A percentile compares a stretch with the other conserved stretches of the same genome.
Conservation (phyloP, 2,329 filamentous ascomycete genomes). For the Nannizzia gypsea region DNA sequence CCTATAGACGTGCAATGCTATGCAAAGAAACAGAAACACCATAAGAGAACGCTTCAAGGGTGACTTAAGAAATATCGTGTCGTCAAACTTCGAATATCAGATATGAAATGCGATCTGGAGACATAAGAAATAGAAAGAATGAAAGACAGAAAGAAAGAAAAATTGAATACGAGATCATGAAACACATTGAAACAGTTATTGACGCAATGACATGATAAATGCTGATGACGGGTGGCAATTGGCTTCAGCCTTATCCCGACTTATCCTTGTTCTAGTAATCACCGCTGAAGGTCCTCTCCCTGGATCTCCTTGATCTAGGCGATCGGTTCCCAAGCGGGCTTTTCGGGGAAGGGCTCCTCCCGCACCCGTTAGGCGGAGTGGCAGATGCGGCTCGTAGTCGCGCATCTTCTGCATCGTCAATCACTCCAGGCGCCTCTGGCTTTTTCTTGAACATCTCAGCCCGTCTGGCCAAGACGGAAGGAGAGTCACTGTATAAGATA, state of each 20-base stretch:
- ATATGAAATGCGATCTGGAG: background rate
- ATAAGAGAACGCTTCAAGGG: background rate
- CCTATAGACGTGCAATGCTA: background rate
- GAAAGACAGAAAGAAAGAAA: background rate
- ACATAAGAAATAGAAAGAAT: background rate
- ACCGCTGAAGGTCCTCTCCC: background rate
- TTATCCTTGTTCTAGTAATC: background rate
- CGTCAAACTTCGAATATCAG: background rate
- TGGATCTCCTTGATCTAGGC: background rate
- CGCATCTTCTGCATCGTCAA: slow-evolving; percentile 3
- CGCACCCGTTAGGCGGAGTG: background rate
- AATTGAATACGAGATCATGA: background rate
- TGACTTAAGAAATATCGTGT: background rate
- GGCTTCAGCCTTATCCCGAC: background rate
- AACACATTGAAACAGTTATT: background rate
- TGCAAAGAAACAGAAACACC: slow-evolving; percentile 3
- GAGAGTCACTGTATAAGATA: slow-evolving; percentile 41
- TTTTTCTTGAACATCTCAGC: slow-evolving; percentile 29
- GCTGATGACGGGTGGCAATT: background rate
- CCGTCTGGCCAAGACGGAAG: slow-evolving; percentile 29
- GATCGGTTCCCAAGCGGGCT: background rate
- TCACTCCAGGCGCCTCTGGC: slow-evolving; percentile 4
- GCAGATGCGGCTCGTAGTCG: slow-evolving; percentile 3
- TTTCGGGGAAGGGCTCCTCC: background rate
- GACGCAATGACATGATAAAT: background rate